These are phyloP conservation scores for Colletotrichum sojae DNA, from an alignment of 2,329 filamentous ascomycete genomes.

Conservation along the genomic window DNA sequence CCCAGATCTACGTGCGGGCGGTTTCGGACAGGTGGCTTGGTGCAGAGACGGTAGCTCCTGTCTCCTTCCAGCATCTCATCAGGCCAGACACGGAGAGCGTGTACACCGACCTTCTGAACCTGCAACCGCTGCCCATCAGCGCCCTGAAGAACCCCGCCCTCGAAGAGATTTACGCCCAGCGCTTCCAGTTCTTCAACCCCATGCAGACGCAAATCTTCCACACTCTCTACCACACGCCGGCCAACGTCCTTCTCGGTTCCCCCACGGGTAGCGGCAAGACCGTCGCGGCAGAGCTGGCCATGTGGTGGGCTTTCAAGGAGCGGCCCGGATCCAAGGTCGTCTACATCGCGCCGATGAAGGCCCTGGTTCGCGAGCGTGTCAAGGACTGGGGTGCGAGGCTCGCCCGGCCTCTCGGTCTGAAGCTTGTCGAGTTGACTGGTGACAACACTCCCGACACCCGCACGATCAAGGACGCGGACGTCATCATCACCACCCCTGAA, in stretches of 20 bases:
- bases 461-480: slow-evolving; percentile 94
- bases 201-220: slow-evolving; percentile 99
- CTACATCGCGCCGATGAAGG: slow-evolving; percentile 99
- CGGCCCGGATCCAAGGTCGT: slow-evolving; percentile 96
- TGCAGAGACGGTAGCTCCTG: slow-evolving; percentile 93
- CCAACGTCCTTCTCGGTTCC: slow-evolving; percentile 94
- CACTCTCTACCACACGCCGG: slow-evolving; percentile 90
- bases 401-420: slow-evolving; percentile 85
- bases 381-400: slow-evolving; percentile 93
- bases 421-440: slow-evolving; percentile 91
- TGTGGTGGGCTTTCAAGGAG: slow-evolving; percentile 99
- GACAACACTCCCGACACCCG: slow-evolving; percentile 98
- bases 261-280: slow-evolving; percentile 99
- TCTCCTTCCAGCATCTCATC: slow-evolving; percentile 98
- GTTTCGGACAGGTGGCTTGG: slow-evolving; percentile 97
- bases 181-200: slow-evolving; percentile 97
- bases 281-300: slow-evolving; percentile 93
- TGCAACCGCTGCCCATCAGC: slow-evolving; percentile 89
- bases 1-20: slow-evolving; percentile 94
- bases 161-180: slow-evolving; percentile 88
- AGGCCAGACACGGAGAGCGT: slow-evolving; percentile 97
- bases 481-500: slow-evolving; percentile 99
- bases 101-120: slow-evolving; percentile 92
- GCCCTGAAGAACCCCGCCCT: slow-evolving; percentile 89
- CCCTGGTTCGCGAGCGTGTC: slow-evolving; percentile 94